Evolutionary conservation across 2,329 filamentous ascomycete genomes (phyloP).

Genomic region (Alternaria ventricosa): DNA sequence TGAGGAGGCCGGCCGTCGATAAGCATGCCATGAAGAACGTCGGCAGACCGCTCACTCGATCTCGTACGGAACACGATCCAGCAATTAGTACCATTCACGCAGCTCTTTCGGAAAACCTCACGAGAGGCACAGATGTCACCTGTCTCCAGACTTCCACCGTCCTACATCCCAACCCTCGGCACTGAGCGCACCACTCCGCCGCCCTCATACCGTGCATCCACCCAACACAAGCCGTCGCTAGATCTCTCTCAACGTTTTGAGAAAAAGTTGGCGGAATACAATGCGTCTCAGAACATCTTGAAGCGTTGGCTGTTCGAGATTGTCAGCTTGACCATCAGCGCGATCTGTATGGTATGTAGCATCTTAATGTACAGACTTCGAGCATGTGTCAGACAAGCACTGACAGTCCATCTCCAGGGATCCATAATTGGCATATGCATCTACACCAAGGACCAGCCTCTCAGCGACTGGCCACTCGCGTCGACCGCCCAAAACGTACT

Average conservation of each 20-base stretch:
- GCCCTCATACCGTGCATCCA: not conserved
- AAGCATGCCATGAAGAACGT: not conserved
- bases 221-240: not conserved
- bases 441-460: slow-evolving; percentile 29
- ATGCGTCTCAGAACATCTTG: slow-evolving; percentile 24
- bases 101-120: not conserved
- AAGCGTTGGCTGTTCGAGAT: slow-evolving; percentile 40
- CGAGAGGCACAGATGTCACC: not conserved
- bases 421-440: slow-evolving; percentile 13
- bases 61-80: not conserved
- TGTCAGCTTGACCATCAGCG: slow-evolving; percentile 18
- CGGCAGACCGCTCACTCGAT: not conserved
- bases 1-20: not conserved
- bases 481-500: slow-evolving; percentile 21
- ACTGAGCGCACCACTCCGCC: not conserved
- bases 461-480: slow-evolving; percentile 42
- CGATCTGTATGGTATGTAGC: slow-evolving; percentile 17
- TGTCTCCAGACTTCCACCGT: not conserved
- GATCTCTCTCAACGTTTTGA: not conserved
- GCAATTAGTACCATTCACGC: not conserved
- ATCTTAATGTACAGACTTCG: too few species aligned
- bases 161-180: not conserved
- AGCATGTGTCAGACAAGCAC: not conserved
- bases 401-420: not conserved
- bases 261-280: slow-evolving; percentile 2